A percentile compares a stretch with the other conserved stretches of the same genome.
Conservation (phyloP, 176 grass and related monocot genomes). For the Luzula sylvatica region DNA sequence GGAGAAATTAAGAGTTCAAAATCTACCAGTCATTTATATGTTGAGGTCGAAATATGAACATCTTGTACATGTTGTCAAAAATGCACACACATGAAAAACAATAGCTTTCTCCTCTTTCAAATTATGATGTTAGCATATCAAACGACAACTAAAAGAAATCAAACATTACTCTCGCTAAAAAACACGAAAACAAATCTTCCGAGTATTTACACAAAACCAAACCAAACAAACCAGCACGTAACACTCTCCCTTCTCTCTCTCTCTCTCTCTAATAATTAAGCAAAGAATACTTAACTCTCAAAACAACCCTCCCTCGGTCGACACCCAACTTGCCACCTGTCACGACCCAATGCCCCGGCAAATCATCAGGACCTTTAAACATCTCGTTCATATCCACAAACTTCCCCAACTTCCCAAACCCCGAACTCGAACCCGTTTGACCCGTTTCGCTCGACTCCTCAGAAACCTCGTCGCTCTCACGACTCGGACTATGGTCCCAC, state of each 20-base stretch:
- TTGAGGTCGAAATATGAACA: no score
- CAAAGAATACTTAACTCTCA: constrained; percentile 61
- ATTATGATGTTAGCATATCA: not conserved
- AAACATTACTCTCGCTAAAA: not conserved
- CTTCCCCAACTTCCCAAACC: constrained; percentile 21
- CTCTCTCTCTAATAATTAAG: constrained; percentile 36
- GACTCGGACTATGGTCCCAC: constrained; percentile 47
- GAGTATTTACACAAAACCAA: not conserved
- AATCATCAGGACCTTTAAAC: constrained; percentile 36
- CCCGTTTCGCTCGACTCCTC: not conserved
- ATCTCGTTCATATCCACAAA: constrained; percentile 56
- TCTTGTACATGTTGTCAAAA: no score
- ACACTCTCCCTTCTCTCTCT: not conserved
- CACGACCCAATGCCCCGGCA: constrained; percentile 61
- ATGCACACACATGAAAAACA: not conserved
- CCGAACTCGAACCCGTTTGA: constrained; percentile 18
- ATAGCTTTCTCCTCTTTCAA: not conserved
- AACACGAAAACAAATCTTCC: not conserved
- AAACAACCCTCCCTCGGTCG: constrained; percentile 47
- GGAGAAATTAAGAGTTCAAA: no score
- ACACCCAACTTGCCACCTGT: constrained; percentile 52
- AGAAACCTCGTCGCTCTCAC: no score
- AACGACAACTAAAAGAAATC: not conserved
- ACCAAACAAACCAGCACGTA: not conserved
- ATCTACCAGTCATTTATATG: no score